phyloP scores from a whole-genome alignment of 441 rosid genomes.

The Pelargonium myrrhifolium region DNA sequence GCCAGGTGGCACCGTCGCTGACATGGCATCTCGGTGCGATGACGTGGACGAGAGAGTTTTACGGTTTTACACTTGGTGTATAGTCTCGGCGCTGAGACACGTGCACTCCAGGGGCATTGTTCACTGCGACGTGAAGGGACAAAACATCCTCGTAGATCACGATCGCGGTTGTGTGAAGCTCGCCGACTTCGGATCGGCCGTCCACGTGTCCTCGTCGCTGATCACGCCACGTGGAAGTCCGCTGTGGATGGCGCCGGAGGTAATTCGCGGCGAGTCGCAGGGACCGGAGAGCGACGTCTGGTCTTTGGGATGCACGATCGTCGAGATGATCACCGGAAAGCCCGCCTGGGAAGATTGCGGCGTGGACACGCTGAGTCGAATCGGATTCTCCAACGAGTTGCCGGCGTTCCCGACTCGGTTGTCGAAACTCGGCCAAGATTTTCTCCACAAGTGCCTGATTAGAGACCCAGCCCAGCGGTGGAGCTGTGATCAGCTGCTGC shows the following conservation, averaged over 20 bases:
- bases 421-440: constrained; percentile 50
- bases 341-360: constrained; percentile 62
- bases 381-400: constrained; percentile 41
- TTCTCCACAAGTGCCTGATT: constrained; percentile 47
- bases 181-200: constrained; percentile 70
- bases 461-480: constrained; percentile 46
- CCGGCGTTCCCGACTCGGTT: constrained; percentile 37
- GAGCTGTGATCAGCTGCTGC: constrained; percentile 62
- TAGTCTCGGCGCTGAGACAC: constrained; percentile 46
- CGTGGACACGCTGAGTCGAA: constrained; percentile 36
- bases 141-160: constrained; percentile 39
- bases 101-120: constrained; percentile 48
- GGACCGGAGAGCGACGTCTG: constrained; percentile 76
- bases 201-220: not conserved
- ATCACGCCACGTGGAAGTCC: constrained; percentile 65
- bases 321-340: constrained; percentile 65
- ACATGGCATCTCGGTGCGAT: constrained; percentile 17
- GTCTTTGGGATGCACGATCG: constrained; percentile 68
- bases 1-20: constrained; percentile 43
- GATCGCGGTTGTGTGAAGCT: constrained; percentile 34
- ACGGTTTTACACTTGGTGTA: constrained; percentile 39
- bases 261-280: constrained; percentile 52
- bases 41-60: constrained; percentile 37
- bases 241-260: constrained; percentile 93
- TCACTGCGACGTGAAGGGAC: constrained; percentile 74